Percentiles rank a stretch among this genome's conserved stretches.
phyloP scores from a whole-genome alignment of 352 stramenopile genomes.

The Phytophthora ohioensis region DNA sequence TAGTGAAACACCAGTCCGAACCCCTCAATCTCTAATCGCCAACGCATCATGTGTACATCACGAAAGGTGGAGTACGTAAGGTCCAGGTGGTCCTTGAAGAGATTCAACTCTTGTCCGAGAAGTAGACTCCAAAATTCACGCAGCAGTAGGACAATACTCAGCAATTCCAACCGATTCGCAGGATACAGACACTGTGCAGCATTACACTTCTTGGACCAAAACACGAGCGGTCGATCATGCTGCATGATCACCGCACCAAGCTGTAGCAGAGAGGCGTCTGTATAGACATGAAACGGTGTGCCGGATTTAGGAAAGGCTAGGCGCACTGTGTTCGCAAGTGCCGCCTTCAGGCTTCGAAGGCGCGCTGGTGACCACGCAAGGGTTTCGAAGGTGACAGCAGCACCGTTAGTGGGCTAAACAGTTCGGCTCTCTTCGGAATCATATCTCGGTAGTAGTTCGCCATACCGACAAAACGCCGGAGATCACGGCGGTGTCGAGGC shows the following conservation, averaged over 20 bases:
- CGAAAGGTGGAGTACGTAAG: background rate
- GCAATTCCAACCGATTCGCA: background rate
- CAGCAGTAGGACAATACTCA: background rate
- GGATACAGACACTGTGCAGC: background rate
- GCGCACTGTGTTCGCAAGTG: background rate
- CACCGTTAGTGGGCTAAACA: background rate
- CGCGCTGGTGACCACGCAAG: background rate
- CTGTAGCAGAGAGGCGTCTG: constrained; percentile 1
- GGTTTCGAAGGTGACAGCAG: background rate
- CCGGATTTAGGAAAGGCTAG: constrained; percentile 3
- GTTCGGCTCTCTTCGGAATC: background rate
- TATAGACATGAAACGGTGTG: constrained; percentile 2
- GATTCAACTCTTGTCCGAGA: background rate
- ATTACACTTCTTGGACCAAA: constrained; percentile 3
- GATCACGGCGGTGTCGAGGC: background rate
- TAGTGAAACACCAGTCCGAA: constrained; percentile 7
- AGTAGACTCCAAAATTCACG: background rate
- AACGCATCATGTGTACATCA: constrained; percentile 13
- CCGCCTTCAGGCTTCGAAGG: constrained; percentile 10
- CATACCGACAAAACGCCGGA: constrained; percentile 8
- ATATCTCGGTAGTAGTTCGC: constrained; percentile 21
- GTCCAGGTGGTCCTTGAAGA: background rate
- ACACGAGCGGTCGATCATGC: background rate
- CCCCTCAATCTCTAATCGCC: constrained; percentile 11
- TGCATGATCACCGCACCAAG: constrained; percentile 9